phyloP scores from a whole-genome alignment of 176 grass and related monocot genomes.

The barley (Hordeum vulgare) region DNA sequence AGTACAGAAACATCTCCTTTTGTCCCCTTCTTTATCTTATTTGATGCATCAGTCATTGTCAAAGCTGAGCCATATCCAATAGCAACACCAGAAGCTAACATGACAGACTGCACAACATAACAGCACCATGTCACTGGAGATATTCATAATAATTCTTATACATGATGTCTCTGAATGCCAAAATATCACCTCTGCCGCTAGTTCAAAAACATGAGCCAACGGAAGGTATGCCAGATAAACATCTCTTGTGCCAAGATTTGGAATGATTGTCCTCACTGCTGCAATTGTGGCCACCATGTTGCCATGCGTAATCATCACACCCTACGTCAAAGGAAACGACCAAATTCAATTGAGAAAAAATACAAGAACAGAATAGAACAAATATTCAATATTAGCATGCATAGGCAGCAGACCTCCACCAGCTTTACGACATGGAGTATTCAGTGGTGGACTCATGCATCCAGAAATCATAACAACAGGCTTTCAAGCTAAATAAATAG shows the following conservation, averaged over 20 bases:
- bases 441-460: not conserved
- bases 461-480: not conserved
- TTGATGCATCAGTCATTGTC: constrained; percentile 88
- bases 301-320: constrained; percentile 91
- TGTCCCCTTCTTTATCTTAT: constrained; percentile 91
- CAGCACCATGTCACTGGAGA: not conserved
- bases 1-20: constrained; percentile 83
- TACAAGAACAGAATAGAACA: not conserved
- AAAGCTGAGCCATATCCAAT: constrained; percentile 76
- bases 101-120: constrained; percentile 59
- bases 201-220: constrained; percentile 89
- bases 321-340: constrained; percentile 34
- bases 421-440: not conserved
- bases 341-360: constrained; percentile 1
- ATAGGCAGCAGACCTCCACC: not conserved
- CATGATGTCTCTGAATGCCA: not conserved
- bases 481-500: not conserved
- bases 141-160: not conserved
- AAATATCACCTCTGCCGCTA: constrained; percentile 61
- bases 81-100: constrained; percentile 68
- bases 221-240: constrained; percentile 79
- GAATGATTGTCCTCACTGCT: constrained; percentile 69
- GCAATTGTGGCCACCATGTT: constrained; percentile 72
- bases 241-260: constrained; percentile 54
- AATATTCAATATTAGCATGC: not conserved